Evolutionary conservation across 2,329 filamentous ascomycete genomes (phyloP).

Genomic region (Penicillium oxalicum): DNA sequence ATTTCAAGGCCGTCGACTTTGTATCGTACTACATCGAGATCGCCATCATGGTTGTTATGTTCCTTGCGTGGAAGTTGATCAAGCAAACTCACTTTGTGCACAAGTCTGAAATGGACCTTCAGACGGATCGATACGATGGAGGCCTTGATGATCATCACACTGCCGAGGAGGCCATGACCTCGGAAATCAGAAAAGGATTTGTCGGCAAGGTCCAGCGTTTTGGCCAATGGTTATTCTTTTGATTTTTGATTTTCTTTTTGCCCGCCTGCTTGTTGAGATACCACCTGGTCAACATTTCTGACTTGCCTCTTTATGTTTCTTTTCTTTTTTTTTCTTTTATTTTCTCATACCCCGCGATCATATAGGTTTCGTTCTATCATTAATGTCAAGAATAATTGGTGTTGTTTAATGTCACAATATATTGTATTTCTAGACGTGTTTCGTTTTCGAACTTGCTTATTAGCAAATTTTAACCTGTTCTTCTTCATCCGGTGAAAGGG

Average conservation of each 20-base stretch:
- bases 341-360: too few relatives aligned
- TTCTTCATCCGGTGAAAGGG: too few relatives aligned
- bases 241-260: neutral
- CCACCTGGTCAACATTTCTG: neutral
- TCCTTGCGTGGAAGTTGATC: constrained; percentile 51
- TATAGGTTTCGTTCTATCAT: too few relatives aligned
- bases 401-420: too few relatives aligned
- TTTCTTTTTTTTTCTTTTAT: neutral
- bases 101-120: constrained; percentile 47
- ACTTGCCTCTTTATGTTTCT: neutral
- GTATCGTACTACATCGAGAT: constrained; percentile 61
- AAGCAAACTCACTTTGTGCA: constrained; percentile 43
- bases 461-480: too few relatives aligned
- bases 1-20: constrained; percentile 54
- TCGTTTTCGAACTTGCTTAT: too few relatives aligned
- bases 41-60: constrained; percentile 54
- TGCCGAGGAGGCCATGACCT: constrained; percentile 20
- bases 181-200: constrained; percentile 6
- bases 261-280: constrained; percentile 1
- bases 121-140: constrained; percentile 42
- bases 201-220: constrained; percentile 24
- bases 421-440: too few relatives aligned
- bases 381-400: too few relatives aligned
- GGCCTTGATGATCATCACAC: constrained; percentile 22
- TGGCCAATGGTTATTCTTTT: constrained; percentile 39